A percentile compares a stretch with the other conserved stretches of the same genome.
These are phyloP conservation scores for Mycena amicta DNA, from an alignment of 768 basidiomycete species.

Conservation along the genomic window DNA sequence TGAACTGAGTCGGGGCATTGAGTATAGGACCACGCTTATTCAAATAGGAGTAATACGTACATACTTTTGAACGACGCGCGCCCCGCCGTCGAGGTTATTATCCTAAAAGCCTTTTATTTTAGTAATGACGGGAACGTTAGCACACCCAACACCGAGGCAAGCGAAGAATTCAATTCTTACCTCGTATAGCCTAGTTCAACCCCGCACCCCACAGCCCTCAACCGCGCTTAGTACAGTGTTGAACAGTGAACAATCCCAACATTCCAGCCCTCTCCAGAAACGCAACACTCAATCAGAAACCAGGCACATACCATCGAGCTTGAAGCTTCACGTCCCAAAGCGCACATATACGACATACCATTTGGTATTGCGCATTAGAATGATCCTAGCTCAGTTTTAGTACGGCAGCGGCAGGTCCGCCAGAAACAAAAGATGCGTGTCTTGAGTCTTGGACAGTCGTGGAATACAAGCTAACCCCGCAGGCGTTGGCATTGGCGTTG, in stretches of 20 bases:
- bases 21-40: too few relatives aligned
- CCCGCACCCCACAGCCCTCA: neutral
- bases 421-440: neutral
- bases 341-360: too few relatives aligned
- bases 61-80: too few relatives aligned
- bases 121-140: too few relatives aligned
- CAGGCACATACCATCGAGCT: neutral
- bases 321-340: neutral
- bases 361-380: too few relatives aligned
- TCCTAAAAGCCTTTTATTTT: too few relatives aligned
- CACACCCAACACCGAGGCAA: too few relatives aligned
- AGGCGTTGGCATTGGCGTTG: neutral
- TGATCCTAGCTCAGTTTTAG: neutral
- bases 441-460: neutral
- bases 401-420: neutral
- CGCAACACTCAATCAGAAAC: neutral
- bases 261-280: too few relatives aligned
- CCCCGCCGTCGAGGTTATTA: too few relatives aligned
- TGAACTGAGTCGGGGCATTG: neutral
- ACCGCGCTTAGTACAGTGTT: neutral
- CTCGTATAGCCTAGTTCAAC: neutral
- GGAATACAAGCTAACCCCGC: neutral
- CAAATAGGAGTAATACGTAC: too few relatives aligned
- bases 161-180: neutral
- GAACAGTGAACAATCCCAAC: too few relatives aligned